Conservation (phyloP, 805 yeast genomes). For the Wickerhamiella vanderwaltii region DNA sequence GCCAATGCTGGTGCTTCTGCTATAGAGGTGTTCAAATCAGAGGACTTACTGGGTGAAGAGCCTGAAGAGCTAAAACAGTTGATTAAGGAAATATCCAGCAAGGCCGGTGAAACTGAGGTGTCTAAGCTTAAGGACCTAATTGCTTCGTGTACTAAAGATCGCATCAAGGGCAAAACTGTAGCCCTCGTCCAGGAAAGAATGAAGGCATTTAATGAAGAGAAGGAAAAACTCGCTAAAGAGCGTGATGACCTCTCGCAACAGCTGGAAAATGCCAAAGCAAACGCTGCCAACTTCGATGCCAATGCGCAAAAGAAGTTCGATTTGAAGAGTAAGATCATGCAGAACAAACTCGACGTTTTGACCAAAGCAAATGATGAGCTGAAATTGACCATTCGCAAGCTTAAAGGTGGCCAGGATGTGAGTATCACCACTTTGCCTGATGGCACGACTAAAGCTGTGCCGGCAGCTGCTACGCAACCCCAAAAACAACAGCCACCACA, state of each 20-base stretch:
- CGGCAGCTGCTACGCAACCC: not conserved
- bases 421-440: conserved; percentile 10
- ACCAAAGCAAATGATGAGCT: conserved; percentile 30
- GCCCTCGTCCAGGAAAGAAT: conserved; percentile 16
- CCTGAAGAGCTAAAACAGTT: conserved; percentile 15
- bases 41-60: conserved; percentile 20
- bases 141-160: conserved; percentile 15
- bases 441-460: conserved; percentile 13
- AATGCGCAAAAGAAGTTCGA: conserved; percentile 17
- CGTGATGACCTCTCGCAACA: conserved; percentile 17
- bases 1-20: conserved; percentile 1
- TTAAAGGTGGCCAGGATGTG: conserved; percentile 18
- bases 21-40: conserved; percentile 31
- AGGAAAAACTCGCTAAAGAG: conserved; percentile 15
- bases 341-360: conserved; percentile 40
- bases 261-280: not conserved
- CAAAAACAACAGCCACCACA: conserved; percentile 2
- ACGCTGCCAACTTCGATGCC: conserved; percentile 10
- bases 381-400: conserved; percentile 16
- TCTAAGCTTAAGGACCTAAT: conserved; percentile 13
- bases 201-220: conserved; percentile 13
- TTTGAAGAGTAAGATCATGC: conserved; percentile 34
- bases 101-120: conserved; percentile 9
- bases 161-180: conserved; percentile 16
- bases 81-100: conserved; percentile 8